These are phyloP conservation scores for Yamadazyma spencermartinsiae DNA, from an alignment of 1,139 yeast genomes.

Conservation along the genomic window DNA sequence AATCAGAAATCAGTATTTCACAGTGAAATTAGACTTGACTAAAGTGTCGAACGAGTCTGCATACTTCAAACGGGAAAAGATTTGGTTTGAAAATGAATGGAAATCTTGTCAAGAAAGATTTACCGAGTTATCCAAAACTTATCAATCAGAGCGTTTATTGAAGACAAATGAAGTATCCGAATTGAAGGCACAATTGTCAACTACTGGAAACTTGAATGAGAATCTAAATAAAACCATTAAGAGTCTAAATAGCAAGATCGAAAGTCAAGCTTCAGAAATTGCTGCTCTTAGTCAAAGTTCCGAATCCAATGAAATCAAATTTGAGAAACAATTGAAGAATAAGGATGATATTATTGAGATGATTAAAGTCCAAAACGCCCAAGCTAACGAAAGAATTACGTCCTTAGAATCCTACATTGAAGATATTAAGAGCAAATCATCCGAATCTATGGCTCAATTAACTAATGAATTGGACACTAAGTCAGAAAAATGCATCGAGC, in stretches of 20 bases:
- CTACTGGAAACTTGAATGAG: conserved; percentile 23
- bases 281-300: conserved; percentile 21
- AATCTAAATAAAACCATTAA: conserved; percentile 18
- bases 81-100: conserved; percentile 54
- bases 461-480: conserved; percentile 26
- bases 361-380: conserved; percentile 52
- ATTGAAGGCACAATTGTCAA: conserved; percentile 26
- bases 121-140: conserved; percentile 40
- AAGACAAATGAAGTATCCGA: conserved; percentile 32
- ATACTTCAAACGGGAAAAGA: conserved; percentile 37
- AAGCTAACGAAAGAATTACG: conserved; percentile 45
- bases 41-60: conserved; percentile 39
- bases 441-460: conserved; percentile 25
- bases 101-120: conserved; percentile 35
- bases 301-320: conserved; percentile 49
- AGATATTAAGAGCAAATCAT: conserved; percentile 41
- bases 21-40: conserved; percentile 42
- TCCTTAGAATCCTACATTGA: conserved; percentile 49
- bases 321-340: conserved; percentile 59
- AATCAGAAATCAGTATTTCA: conserved; percentile 36
- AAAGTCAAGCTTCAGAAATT: conserved; percentile 44
- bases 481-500: conserved; percentile 32
- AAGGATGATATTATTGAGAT: conserved; percentile 65
- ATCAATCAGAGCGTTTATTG: conserved; percentile 36
- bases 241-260: conserved; percentile 32